Percentiles rank a stretch among this genome's conserved stretches.
These are phyloP conservation scores for Gentiana straminea DNA, from an alignment of 257 asterid genomes.

Conservation along the genomic window DNA sequence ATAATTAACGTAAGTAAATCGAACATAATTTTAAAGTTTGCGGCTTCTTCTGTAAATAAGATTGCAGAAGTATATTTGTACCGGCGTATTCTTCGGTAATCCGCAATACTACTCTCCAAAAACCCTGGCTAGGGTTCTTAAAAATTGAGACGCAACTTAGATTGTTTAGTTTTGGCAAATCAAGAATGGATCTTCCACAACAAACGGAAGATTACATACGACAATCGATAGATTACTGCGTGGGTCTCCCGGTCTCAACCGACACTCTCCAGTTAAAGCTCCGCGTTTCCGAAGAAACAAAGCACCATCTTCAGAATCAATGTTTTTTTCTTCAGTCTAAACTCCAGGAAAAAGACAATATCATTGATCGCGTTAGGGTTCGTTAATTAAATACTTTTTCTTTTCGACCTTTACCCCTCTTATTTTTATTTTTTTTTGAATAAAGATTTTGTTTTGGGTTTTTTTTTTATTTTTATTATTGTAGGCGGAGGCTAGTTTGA, in stretches of 20 bases:
- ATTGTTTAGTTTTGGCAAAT: no score
- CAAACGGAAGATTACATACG: constrained; percentile 76
- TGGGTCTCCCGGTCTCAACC: constrained; percentile 64
- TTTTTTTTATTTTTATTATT: not conserved
- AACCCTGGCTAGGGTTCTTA: no score
- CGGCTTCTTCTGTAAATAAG: no score
- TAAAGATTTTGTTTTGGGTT: not conserved
- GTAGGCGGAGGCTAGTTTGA: constrained; percentile 87
- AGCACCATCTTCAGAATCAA: constrained; percentile 38
- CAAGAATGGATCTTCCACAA: constrained; percentile 55
- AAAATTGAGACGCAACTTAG: no score
- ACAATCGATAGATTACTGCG: constrained; percentile 53
- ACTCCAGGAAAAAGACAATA: constrained; percentile 59
- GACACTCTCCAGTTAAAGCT: constrained; percentile 55
- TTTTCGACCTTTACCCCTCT: not conserved
- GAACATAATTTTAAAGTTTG: no score
- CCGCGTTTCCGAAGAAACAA: constrained; percentile 52
- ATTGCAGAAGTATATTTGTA: no score
- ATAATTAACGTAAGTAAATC: no score
- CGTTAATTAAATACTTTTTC: not conserved
- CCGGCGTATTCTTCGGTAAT: no score
- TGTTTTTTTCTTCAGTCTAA: constrained; percentile 44
- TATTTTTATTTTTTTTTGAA: not conserved
- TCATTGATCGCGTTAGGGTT: constrained; percentile 71
- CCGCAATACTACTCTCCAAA: no score